Evolutionary conservation across 2,329 filamentous ascomycete species (phyloP).

Genomic region (Diplocarpon rosae): DNA sequence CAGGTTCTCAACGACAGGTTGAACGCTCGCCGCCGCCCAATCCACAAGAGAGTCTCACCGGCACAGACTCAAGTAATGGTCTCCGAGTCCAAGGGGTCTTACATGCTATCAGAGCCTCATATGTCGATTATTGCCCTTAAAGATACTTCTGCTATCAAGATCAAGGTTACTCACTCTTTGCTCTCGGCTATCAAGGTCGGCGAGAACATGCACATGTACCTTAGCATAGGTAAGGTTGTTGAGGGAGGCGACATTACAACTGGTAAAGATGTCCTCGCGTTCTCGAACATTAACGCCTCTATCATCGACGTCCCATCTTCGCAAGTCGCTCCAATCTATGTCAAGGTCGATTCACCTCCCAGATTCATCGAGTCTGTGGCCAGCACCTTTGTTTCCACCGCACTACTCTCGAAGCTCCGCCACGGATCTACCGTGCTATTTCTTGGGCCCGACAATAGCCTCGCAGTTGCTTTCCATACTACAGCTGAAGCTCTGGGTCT

Average conservation of each 20-base stretch:
- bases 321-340: constrained; percentile 8
- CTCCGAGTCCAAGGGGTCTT: constrained; percentile 2
- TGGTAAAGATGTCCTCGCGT: constrained; percentile 8
- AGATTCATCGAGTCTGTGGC: constrained; percentile 9
- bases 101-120: constrained; percentile 4
- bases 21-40: constrained; percentile 6
- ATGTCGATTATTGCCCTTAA: constrained; percentile 2
- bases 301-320: constrained; percentile 4
- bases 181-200: constrained; percentile 6
- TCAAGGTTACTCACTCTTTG: constrained; percentile 6
- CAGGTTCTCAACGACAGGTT: constrained; percentile 5
- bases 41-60: constrained; percentile 6
- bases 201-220: constrained; percentile 6
- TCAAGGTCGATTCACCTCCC: constrained; percentile 9
- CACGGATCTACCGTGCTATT: constrained; percentile 7
- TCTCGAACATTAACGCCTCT: constrained; percentile 5
- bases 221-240: constrained; percentile 7
- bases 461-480: constrained; percentile 2
- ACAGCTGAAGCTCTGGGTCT: constrained; percentile 6
- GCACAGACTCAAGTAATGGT: constrained; percentile 4
- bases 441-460: constrained; percentile 7
- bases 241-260: constrained; percentile 3
- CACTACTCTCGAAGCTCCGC: constrained; percentile 6
- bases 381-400: constrained; percentile 7
- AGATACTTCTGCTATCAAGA: constrained; percentile 3